phyloP scores from a whole-genome alignment of 2,329 filamentous ascomycete species.

The Falciphora oryzae region DNA sequence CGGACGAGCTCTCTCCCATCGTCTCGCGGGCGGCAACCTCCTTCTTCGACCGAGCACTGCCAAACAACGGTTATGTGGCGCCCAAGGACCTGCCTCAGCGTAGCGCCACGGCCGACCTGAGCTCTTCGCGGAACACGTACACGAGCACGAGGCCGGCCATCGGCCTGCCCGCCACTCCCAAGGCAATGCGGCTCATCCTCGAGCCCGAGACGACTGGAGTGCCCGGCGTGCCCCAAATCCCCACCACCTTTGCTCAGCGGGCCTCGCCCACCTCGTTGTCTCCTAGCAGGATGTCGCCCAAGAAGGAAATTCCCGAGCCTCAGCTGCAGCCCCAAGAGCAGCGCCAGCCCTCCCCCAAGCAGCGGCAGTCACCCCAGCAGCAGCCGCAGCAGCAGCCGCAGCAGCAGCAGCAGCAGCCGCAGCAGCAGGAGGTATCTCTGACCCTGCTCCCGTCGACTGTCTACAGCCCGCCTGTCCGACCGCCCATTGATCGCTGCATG shows the following conservation, averaged over 20 bases:
- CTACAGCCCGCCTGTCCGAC: constrained; percentile 48
- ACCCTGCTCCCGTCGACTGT: constrained; percentile 54
- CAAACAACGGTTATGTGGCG: constrained; percentile 34
- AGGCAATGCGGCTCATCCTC: constrained; percentile 81
- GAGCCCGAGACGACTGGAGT: constrained; percentile 43
- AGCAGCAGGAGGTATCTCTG: constrained; percentile 24
- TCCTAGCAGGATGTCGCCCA: constrained; percentile 22
- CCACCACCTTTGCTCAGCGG: constrained; percentile 39
- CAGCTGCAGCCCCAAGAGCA: constrained; percentile 2
- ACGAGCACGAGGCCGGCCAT: constrained; percentile 47
- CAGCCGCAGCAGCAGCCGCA: constrained; percentile 10
- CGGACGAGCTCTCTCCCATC: constrained; percentile 47
- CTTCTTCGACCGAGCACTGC: constrained; percentile 30
- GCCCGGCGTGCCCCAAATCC: constrained; percentile 47
- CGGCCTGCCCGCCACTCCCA: constrained; percentile 84
- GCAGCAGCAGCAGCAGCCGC: constrained; percentile 16
- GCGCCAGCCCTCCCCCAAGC: neutral
- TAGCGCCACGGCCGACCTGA: constrained; percentile 61
- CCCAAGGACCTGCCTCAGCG: constrained; percentile 45
- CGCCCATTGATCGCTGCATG: constrained; percentile 52
- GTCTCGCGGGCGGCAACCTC: constrained; percentile 21
- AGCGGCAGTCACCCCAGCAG: constrained; percentile 5
- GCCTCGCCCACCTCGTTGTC: constrained; percentile 34
- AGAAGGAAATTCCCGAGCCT: constrained; percentile 19
- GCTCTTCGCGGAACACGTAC: constrained; percentile 42